Evolutionary conservation across 2,329 filamentous ascomycete species (phyloP), one percentile per base, ranked within the genome.

Genomic region (Nigrospora osmanthi): DNA sequence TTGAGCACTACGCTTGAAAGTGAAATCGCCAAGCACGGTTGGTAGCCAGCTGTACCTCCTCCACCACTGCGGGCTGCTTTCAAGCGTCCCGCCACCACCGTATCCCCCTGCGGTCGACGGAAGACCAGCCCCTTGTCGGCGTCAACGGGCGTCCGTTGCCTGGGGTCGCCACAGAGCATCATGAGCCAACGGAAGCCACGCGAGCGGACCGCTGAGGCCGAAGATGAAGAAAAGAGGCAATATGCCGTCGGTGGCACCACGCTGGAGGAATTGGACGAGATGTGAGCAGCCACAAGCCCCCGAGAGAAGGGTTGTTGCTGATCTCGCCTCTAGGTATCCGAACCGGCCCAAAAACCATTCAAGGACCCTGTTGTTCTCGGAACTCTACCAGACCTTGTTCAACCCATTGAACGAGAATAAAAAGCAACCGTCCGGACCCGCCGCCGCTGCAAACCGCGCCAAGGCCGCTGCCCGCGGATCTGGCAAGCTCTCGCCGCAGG

Each of bases 311-410:
- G 17, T 10, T 23, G 23, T 28, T 11, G 17, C n/a, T 35, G 33
- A 30, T 19, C 3, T 38, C n/a, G 23, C 13, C n/a, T 2, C n/a
- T 47, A 89, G 85, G 58, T 94, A 87, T 59, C 88, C 89, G 3
- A 83, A 89, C 57, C 80, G 89, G 3, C 93, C 93, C 4, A 78
- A 71, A 50, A 98, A 97, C 53, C 79, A 85, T 54, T 81, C 81
- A 35, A 80, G 80, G 49, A 96, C 91, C 1, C 70, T 94, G 11
- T 80, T 81, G 6, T 98, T 98, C 59, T 85, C 88, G 48, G 83
- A 87, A 4, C 73, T 98, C 0, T 89, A 85, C 61, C 70, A 75
- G 14, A 74, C 76, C 19, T 74, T 98, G 1, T 97, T 98, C 70
- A 85, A 95, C 54, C 89, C 89, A 0, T 65, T 84, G 7, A 78